Percentiles rank a stretch among this genome's conserved stretches.
Evolutionary conservation across 2,329 filamentous ascomycete species (phyloP).

Genomic region (Diaporthe sp.): DNA sequence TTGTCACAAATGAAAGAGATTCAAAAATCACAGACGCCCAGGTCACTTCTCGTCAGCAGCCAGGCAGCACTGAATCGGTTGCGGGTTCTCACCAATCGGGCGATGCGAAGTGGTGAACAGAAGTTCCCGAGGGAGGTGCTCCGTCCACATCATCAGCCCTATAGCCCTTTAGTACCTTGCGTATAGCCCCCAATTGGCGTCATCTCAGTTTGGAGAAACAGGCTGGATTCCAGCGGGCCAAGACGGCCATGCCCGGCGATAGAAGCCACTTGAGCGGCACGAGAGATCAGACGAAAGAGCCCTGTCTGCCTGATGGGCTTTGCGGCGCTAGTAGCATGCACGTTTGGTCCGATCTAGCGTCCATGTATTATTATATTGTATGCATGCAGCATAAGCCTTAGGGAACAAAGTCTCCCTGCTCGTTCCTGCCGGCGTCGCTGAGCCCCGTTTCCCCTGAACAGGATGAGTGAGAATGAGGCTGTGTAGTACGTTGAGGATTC

Average conservation of each 20-base stretch:
- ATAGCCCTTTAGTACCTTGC: slow-evolving; percentile 17
- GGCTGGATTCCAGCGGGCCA: not conserved
- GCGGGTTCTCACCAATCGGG: slow-evolving; percentile 15
- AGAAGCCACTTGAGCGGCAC: not conserved
- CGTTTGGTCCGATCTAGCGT: slow-evolving; percentile 16
- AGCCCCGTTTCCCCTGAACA: slow-evolving; percentile 11
- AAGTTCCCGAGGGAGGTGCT: not conserved
- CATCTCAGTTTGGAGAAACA: slow-evolving; percentile 4
- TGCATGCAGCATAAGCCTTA: slow-evolving; percentile 24
- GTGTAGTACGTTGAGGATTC: slow-evolving; percentile 10
- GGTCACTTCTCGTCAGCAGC: not conserved
- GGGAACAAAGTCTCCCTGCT: not conserved
- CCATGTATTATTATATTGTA: not conserved
- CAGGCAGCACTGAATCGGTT: not conserved
- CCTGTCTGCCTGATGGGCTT: not conserved
- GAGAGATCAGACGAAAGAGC: slow-evolving; percentile 19
- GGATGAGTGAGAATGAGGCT: slow-evolving; percentile 31
- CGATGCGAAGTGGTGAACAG: not conserved
- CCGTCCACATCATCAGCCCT: slow-evolving; percentile 19
- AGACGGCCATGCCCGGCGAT: slow-evolving; percentile 17
- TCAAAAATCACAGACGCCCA: not conserved
- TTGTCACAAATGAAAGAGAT: not conserved
- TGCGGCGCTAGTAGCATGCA: slow-evolving; percentile 1
- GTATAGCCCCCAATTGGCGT: slow-evolving; percentile 23
- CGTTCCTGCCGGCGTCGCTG: slow-evolving; percentile 20